Evolutionary conservation across 495 filamentous ascomycete species (phyloP), one percentile per base, ranked within the genome.

Genomic region (Aspergillus taichungensis): DNA sequence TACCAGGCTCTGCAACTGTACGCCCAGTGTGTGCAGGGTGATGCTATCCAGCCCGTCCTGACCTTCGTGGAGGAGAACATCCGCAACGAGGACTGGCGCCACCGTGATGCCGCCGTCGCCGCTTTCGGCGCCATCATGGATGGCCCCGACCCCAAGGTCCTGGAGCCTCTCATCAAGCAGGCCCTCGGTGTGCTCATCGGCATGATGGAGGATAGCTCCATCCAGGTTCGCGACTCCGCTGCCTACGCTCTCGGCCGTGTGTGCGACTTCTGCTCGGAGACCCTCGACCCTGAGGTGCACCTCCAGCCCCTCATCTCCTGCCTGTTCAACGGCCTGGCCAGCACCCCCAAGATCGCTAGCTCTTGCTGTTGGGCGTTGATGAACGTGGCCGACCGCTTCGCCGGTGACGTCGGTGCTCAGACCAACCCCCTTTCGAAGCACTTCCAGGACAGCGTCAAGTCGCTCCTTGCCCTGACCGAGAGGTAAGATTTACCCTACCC

Each of bases 51-150:
- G 7, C 85, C 87, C 3, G 89, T 97, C 24, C 77, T 98, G 46
- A 56, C 72, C 8, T 97, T 97, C 59, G 88, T 98, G 40, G 94
- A 97, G 69, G 73, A 77, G 52, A 88, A 97, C 69, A 79, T 97
- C 42, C 84, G 89, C 34, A 75, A 76, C 45, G 87, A 92, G 42
- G 87, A 95, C 60, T 98, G 92, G 92, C 88, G 89, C 57, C 74
- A 78, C 47, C 80, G 92, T 30, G 92, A 98, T 72, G 92, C 92
- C 29, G 90, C 92, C 8, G 91, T 97, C 8, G 94, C 92, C 42
- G 89, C 92, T n/a, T 97, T 98, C 53, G 94, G 92, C 45, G 92
- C 88, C 38, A 96, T 98, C 50, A 96, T 98, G 92, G 92, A 97
- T 58, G 92, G 92, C 13, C 92, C 92, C 1, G 90, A 96, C 34